A percentile compares a stretch with the other conserved stretches of the same genome.
Evolutionary conservation across 352 stramenopile species (phyloP).

Genomic region (Phytophthora cajani): DNA sequence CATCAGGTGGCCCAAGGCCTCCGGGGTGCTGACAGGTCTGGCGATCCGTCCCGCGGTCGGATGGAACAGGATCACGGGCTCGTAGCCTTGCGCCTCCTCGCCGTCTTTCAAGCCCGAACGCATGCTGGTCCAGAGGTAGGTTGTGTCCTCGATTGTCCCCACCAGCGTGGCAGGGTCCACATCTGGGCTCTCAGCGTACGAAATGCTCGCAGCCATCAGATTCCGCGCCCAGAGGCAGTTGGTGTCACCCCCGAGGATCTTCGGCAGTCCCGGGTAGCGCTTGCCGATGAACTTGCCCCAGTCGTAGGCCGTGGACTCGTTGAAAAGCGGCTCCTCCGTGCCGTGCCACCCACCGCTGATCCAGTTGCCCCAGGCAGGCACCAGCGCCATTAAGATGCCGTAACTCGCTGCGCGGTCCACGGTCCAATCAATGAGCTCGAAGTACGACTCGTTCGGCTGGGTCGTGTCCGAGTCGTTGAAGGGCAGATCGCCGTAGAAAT

Average conservation of each 20-base stretch:
- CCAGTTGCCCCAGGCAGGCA: slow-evolving; percentile 31
- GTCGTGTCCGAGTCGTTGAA: slow-evolving; percentile 36
- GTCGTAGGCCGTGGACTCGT: slow-evolving; percentile 27
- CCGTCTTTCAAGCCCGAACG: slow-evolving; percentile 7
- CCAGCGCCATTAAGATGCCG: slow-evolving; percentile 21
- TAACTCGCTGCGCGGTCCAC: slow-evolving; percentile 30
- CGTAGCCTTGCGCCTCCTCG: slow-evolving; percentile 11
- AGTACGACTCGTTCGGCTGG: slow-evolving; percentile 35
- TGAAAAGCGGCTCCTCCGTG: slow-evolving; percentile 18
- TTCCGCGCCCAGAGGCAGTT: slow-evolving; percentile 31
- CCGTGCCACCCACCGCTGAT: slow-evolving; percentile 30
- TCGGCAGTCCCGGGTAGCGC: slow-evolving; percentile 28
- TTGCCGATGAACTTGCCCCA: slow-evolving; percentile 26
- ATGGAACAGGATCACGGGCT: slow-evolving; percentile 16
- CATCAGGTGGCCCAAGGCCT: slow-evolving; percentile 11
- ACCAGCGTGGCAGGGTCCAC: slow-evolving; percentile 11
- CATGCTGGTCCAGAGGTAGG: slow-evolving; percentile 19
- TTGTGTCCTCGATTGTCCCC: slow-evolving; percentile 14
- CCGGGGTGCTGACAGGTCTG: slow-evolving; percentile 9
- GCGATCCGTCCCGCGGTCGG: slow-evolving; percentile 8
- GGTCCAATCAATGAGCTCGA: slow-evolving; percentile 30
- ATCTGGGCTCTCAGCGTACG: background rate
- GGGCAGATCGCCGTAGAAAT: slow-evolving; percentile 38
- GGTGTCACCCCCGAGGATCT: slow-evolving; percentile 30
- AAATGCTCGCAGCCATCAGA: slow-evolving; percentile 5